These are phyloP conservation scores for Rhodamnia rubescens DNA, from an alignment of 345 rosid species.

Conservation along the genomic window DNA sequence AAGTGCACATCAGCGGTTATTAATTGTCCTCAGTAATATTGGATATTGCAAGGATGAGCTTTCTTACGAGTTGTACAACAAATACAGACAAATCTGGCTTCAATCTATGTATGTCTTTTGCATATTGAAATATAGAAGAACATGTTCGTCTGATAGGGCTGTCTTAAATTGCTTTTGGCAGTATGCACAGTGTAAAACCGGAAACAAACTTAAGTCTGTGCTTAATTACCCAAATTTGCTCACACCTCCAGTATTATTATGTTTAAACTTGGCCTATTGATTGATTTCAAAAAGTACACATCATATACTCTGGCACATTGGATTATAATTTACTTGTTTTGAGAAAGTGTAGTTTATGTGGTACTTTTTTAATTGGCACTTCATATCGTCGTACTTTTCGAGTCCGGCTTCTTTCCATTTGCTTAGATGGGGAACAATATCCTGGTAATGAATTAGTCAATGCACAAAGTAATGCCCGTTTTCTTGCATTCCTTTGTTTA, in stretches of 20 bases:
- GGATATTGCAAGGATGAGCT: conserved; percentile 98
- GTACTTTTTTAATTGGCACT: not conserved
- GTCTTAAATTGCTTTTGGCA: not conserved
- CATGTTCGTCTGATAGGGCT: not conserved
- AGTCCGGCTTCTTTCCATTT: not conserved
- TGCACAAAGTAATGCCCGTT: not conserved
- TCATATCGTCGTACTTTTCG: not conserved
- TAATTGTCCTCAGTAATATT: conserved; percentile 81
- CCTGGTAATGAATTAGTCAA: not conserved
- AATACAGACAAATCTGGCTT: conserved; percentile 68
- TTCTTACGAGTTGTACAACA: conserved; percentile 63
- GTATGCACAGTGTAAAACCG: not conserved
- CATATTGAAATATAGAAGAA: not conserved
- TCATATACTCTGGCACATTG: not conserved
- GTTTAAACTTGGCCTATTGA: not conserved
- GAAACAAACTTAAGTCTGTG: not conserved
- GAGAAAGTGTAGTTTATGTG: not conserved
- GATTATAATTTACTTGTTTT: not conserved
- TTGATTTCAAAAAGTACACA: not conserved
- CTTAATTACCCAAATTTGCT: not conserved
- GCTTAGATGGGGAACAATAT: not conserved
- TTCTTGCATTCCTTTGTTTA: not conserved
- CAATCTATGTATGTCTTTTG: conserved; percentile 43
- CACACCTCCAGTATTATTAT: not conserved
- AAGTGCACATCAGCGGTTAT: conserved; percentile 59